phyloP scores from a whole-genome alignment of 805 yeast genomes.

The Brettanomyces sp. region DNA sequence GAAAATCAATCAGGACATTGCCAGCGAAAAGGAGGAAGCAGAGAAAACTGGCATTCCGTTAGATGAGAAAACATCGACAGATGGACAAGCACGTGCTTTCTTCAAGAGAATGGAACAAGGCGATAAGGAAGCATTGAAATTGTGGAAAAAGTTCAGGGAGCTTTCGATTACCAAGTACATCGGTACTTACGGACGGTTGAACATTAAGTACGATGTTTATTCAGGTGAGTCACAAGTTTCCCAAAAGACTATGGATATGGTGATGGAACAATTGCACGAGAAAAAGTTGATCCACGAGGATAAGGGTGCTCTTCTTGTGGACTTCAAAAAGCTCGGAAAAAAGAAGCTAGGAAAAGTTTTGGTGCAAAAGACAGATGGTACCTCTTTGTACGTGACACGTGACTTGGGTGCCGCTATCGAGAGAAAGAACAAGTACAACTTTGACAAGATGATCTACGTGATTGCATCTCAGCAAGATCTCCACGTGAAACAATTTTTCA shows the following conservation, averaged over 20 bases:
- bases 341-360: slow-evolving; percentile 90
- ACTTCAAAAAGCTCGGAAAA: slow-evolving; percentile 65
- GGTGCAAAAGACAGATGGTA: slow-evolving; percentile 91
- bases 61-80: slow-evolving; percentile 43
- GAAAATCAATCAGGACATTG: slow-evolving; percentile 68
- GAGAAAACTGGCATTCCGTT: slow-evolving; percentile 41
- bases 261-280: slow-evolving; percentile 51
- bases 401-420: slow-evolving; percentile 95
- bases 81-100: slow-evolving; percentile 77
- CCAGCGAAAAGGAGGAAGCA: slow-evolving; percentile 47
- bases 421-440: slow-evolving; percentile 73
- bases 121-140: slow-evolving; percentile 62
- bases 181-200: slow-evolving; percentile 83
- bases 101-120: slow-evolving; percentile 93
- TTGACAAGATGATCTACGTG: slow-evolving; percentile 94
- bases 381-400: slow-evolving; percentile 87
- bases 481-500: slow-evolving; percentile 89
- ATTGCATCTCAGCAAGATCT: slow-evolving; percentile 95
- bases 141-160: slow-evolving; percentile 89
- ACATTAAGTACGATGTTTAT: slow-evolving; percentile 79
- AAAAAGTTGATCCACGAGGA: slow-evolving; percentile 73
- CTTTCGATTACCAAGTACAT: slow-evolving; percentile 79
- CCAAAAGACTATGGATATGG: slow-evolving; percentile 58
- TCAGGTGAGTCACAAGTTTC: slow-evolving; percentile 96
- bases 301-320: slow-evolving; percentile 84